These are phyloP conservation scores for Aspergillus coremiiformis DNA, from an alignment of 495 filamentous ascomycete species.

Conservation along the genomic window DNA sequence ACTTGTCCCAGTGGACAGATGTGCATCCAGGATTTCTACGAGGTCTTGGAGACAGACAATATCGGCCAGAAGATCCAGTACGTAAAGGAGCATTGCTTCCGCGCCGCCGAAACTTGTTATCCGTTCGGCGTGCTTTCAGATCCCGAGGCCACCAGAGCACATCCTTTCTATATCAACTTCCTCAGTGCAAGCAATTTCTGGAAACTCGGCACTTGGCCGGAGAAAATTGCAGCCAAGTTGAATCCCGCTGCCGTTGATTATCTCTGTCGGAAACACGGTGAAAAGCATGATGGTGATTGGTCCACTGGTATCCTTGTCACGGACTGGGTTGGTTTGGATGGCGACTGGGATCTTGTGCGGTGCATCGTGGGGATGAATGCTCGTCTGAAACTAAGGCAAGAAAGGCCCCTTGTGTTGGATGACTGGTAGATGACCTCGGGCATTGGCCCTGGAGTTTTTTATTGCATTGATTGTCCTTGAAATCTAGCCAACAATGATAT, in stretches of 20 bases:
- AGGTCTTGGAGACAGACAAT: constrained; percentile 65
- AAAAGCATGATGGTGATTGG: constrained; percentile 56
- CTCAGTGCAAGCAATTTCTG: constrained; percentile 89
- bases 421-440: too few relatives aligned
- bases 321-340: constrained; percentile 84
- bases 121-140: constrained; percentile 31
- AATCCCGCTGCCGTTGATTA: constrained; percentile 85
- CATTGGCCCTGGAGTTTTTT: too few relatives aligned
- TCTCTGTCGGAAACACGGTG: constrained; percentile 61
- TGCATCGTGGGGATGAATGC: constrained; percentile 90
- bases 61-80: constrained; percentile 75
- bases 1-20: constrained; percentile 64
- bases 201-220: constrained; percentile 85
- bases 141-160: constrained; percentile 27
- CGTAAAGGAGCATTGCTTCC: constrained; percentile 64
- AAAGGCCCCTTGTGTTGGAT: constrained; percentile 2
- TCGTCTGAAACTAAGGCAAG: constrained; percentile 51
- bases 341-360: constrained; percentile 89
- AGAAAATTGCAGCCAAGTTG: constrained; percentile 81
- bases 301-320: constrained; percentile 87
- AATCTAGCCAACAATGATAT: too few relatives aligned
- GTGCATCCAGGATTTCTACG: constrained; percentile 93
- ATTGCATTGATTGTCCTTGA: too few relatives aligned
- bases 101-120: constrained; percentile 50
- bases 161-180: constrained; percentile 86